Base-by-base conservation (phyloP, 2,329 filamentous ascomycete species). In the Xylariaceae sp. region DNA sequence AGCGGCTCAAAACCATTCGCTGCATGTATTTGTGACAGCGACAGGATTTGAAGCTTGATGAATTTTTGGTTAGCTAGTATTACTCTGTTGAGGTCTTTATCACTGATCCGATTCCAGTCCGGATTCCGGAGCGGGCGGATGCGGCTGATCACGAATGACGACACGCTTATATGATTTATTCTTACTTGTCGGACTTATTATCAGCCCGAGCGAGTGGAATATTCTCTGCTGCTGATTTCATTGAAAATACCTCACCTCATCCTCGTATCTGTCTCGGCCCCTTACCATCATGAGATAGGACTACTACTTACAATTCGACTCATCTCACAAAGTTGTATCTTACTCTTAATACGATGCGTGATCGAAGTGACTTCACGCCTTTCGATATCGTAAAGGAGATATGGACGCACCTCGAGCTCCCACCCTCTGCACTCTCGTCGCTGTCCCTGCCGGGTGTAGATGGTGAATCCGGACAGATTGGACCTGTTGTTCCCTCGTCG, bases 401-500 rank as follows among this genome's bases (percentile, higher is more conserved):
- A 30, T 66, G 65, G 65, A 41, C 39, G 4, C 58, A 61, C 9
- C 63, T 66, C 2, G 63, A 56, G 0, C 60, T 66, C 0, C 65
- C 65, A 3, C 11, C 55, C 1, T 52, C 56, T 5, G 63, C 63
- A 7, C 61, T 66, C 17, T 15, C 56, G 0, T 62, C 61, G 3
- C 59, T 66, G 5, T 60, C 53, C n/a, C 57, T 66, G 1, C 63
- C 63, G 1, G 58, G 53, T 1, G 10, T 18, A 57, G 5, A 15
- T 15, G 30, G 10, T 1, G 57, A 56, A 3, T 13, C 54, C 10
- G 53, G 44, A 9, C 23, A 34, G 18, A 53, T 68, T 72, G 3
- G 72, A 70, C 2, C 67, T 76, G 1, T 76, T 77, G 0, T 84
- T 80, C 1, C 55, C 2, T 64, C 63, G 15, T 84, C 81, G 0